Conservation (phyloP, 345 rosid genomes). For the Linum tenue region DNA sequence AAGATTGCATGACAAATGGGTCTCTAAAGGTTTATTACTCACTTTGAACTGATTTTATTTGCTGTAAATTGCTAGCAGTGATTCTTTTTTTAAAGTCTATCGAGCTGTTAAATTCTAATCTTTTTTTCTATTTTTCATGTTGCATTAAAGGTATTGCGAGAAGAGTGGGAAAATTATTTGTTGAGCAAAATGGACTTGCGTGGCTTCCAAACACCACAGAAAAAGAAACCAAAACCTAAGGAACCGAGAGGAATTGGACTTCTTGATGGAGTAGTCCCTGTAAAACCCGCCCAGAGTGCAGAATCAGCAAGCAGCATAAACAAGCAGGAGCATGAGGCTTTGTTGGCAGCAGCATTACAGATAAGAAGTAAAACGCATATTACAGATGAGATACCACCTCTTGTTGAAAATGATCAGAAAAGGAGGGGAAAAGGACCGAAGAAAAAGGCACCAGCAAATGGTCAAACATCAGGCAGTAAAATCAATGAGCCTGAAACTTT, state of each 20-base stretch:
- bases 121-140: not conserved
- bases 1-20: conserved; percentile 65
- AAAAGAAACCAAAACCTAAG: conserved; percentile 42
- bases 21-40: conserved; percentile 48
- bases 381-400: conserved; percentile 33
- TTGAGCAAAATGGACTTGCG: conserved; percentile 78
- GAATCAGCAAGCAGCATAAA: conserved; percentile 55
- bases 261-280: conserved; percentile 81
- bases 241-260: conserved; percentile 85
- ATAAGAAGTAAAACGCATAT: conserved; percentile 43
- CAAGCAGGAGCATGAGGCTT: conserved; percentile 69
- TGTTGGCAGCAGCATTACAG: conserved; percentile 68
- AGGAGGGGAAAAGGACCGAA: conserved; percentile 32
- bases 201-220: conserved; percentile 50
- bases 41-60: not conserved
- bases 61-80: not conserved
- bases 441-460: conserved; percentile 28
- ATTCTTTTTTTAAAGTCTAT: too few relatives aligned
- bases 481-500: conserved; percentile 28
- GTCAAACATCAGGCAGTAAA: conserved; percentile 20
- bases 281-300: conserved; percentile 43
- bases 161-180: conserved; percentile 89
- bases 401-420: conserved; percentile 29
- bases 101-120: not conserved
- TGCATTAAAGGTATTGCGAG: conserved; percentile 62